Percentiles rank a stretch among this genome's conserved stretches.
phyloP scores from a whole-genome alignment of 2,329 filamentous ascomycete species.

The Xylaria sp. region DNA sequence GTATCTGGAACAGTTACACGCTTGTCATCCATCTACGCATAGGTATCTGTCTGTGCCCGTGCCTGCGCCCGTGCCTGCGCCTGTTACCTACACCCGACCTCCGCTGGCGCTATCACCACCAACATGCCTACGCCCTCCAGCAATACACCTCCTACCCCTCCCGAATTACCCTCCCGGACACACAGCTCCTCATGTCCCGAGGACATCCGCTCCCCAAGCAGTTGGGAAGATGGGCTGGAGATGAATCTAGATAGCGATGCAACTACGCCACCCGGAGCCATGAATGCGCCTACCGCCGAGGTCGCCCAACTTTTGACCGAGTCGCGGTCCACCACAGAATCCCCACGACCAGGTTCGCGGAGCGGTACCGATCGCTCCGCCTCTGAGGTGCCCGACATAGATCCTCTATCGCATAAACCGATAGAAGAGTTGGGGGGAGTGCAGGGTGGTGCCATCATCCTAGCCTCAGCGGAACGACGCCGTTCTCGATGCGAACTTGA shows the following conservation, averaged over 20 bases:
- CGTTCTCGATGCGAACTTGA: conserved; percentile 39
- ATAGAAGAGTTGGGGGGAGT: conserved; percentile 37
- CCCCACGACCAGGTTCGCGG: conserved; percentile 44
- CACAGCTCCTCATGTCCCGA: conserved; percentile 51
- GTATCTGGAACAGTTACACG: neutral
- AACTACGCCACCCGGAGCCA: conserved; percentile 42
- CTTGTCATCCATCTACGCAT: conserved; percentile 9
- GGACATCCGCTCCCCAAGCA: conserved; percentile 43
- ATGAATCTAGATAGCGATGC: conserved; percentile 46
- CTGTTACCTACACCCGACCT: conserved; percentile 3
- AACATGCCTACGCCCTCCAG: conserved; percentile 50
- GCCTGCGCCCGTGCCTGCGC: neutral
- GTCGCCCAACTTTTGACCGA: conserved; percentile 37
- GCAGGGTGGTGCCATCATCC: conserved; percentile 30
- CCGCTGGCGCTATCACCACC: conserved; percentile 25
- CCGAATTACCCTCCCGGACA: conserved; percentile 46
- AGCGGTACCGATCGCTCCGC: conserved; percentile 39
- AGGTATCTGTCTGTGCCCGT: neutral
- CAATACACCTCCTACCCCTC: conserved; percentile 41
- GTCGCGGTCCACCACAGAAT: conserved; percentile 46
- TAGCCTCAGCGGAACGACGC: conserved; percentile 27
- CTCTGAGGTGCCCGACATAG: conserved; percentile 39
- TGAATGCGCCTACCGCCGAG: conserved; percentile 38
- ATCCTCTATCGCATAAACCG: conserved; percentile 43
- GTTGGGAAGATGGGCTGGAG: conserved; percentile 47